Conservation (phyloP, 2,329 filamentous ascomycete species). For the Xylariaceae sp. region DNA sequence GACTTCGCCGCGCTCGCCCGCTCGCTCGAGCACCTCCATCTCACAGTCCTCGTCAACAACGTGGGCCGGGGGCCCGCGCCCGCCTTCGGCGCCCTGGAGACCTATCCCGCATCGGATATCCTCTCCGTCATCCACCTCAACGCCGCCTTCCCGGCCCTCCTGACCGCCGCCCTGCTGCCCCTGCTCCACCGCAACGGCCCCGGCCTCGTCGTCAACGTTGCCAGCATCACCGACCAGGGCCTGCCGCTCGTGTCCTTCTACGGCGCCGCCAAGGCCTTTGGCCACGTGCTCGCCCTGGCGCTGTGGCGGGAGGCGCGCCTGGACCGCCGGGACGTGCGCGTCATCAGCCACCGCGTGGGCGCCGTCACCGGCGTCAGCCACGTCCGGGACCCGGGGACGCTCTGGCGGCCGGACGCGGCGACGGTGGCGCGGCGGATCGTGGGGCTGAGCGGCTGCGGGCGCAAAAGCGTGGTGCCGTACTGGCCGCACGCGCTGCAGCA, state of each 20-base stretch:
- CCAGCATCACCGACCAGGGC: conserved; percentile 14
- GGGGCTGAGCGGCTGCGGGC: conserved; percentile 6
- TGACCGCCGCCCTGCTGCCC: conserved; percentile 16
- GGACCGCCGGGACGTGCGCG: conserved; percentile 4
- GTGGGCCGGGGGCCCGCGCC: conserved; percentile 35
- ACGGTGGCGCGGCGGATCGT: conserved; percentile 15
- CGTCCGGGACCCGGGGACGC: conserved; percentile 3
- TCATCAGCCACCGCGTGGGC: conserved; percentile 16
- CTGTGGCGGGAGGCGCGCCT: conserved; percentile 37
- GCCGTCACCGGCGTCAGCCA: conserved; percentile 12
- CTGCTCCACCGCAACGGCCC: conserved; percentile 4
- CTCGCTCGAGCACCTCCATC: conserved; percentile 30
- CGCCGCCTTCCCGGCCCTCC: conserved; percentile 12
- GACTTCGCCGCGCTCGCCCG: not conserved
- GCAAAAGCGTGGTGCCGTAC: conserved; percentile 16
- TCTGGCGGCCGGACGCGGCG: conserved; percentile 12
- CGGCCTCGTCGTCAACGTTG: conserved; percentile 18
- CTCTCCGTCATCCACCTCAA: conserved; percentile 39
- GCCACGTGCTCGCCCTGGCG: too few species aligned
- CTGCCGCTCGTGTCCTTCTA: conserved; percentile 19
- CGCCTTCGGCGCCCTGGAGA: conserved; percentile 28
- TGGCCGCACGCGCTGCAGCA: conserved; percentile 18
- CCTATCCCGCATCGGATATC: conserved; percentile 30
- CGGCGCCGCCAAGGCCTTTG: conserved; percentile 14
- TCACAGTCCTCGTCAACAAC: conserved; percentile 50